Evolutionary conservation across 202 grass and related monocot species (phyloP), one percentile per base, ranked within the genome.

Genomic region (Saccharum hybrid): DNA sequence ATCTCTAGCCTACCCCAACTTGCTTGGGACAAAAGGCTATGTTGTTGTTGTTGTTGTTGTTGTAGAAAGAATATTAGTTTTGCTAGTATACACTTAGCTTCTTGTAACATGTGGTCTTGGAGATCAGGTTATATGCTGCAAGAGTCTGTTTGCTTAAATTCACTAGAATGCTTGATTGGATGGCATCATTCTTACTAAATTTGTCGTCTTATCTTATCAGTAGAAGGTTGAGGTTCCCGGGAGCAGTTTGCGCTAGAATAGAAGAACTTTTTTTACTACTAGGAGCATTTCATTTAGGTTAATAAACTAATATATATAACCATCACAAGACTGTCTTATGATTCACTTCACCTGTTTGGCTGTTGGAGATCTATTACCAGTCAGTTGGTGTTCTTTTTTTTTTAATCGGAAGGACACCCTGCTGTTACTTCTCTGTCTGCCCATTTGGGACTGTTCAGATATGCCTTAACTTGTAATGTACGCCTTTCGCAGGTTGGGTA

Each of bases 401-500:
- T 66, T 71, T 59, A 34, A 67, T 40, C 67, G 59, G 46, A 78
- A 67, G 82, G 19, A 33, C n/a, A 28, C 57, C 23, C 64, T 67
- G 31, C 1, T 60, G n/a, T 79, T 73, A 61, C 38, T 66, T 78
- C 23, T 37, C 26, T 54, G 4, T 71, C 74, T 49, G 56, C 15
- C 63, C 52, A 86, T 64, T 45, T 74, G 57, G 37, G 39, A 15
- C 51, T 85, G 34, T 63, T 68, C 7, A 39, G 88, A 40, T 75
- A 12, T 22, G 45, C 16, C 40, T 48, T 88, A 86, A 91, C 64
- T 66, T 71, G 42, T 38, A 69, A 28, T 84, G 38, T 51, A 63
- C 28, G 37, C 75, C 64, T 88, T 79, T 86, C 54, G 81, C 86
- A 97, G 94, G 80, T 63, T 97, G 72, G 88, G 91, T 79, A 71